A percentile compares a stretch with the other conserved stretches of the same genome.
These are phyloP conservation scores for Naganishia randhawae DNA, from an alignment of 768 basidiomycete species.

Conservation along the genomic window DNA sequence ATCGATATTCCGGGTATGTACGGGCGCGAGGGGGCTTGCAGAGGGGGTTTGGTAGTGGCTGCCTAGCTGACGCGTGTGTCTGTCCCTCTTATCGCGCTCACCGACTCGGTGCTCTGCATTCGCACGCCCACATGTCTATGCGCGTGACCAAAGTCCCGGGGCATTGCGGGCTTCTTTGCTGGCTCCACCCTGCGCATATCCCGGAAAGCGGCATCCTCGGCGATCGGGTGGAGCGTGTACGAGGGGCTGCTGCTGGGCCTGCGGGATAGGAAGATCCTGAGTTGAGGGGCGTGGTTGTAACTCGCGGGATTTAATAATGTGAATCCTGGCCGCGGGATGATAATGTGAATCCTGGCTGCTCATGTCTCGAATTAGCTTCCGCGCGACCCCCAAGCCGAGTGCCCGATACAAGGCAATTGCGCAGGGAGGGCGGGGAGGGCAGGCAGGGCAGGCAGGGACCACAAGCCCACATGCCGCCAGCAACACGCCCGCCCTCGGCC, in stretches of 20 bases:
- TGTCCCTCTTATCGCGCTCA: neutral
- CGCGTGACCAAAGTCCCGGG: constrained; percentile 63
- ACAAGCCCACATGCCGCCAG: neutral
- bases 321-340: too few species aligned
- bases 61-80: too few species aligned
- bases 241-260: constrained; percentile 55
- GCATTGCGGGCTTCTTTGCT: constrained; percentile 75
- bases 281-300: neutral
- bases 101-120: neutral
- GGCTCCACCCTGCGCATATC: constrained; percentile 76
- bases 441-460: too few species aligned
- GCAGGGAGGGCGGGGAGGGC: too few species aligned
- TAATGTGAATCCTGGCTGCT: too few species aligned
- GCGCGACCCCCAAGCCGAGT: too few species aligned
- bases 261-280: constrained; percentile 34
- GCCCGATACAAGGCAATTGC: too few species aligned
- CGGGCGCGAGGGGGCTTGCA: too few species aligned
- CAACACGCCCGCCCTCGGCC: neutral
- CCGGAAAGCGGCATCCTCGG: constrained; percentile 81
- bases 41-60: too few species aligned
- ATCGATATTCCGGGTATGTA: constrained; percentile 66
- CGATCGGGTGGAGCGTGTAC: constrained; percentile 87
- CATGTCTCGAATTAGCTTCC: too few species aligned
- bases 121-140: neutral
- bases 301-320: too few species aligned